A percentile compares a stretch with the other conserved stretches of the same genome.
These are phyloP conservation scores for Calamus simplicifolius DNA, from an alignment of 176 grass and related monocot species.

Conservation along the genomic window DNA sequence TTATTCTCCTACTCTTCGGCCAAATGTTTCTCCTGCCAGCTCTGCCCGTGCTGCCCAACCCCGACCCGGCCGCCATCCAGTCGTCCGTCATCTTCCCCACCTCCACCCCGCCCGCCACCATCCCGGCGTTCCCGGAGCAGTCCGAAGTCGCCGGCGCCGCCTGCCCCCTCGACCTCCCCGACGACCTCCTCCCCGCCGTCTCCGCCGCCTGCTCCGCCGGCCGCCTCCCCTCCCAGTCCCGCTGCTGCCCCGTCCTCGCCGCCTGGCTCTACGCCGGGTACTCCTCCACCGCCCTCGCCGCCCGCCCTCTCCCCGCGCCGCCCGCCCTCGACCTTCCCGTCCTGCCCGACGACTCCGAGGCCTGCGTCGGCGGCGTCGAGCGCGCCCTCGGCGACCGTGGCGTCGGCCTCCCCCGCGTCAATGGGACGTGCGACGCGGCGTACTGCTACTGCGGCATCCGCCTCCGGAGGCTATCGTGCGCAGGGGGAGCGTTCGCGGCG, in stretches of 20 bases:
- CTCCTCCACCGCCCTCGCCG: slow-evolving; percentile 49
- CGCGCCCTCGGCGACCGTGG: slow-evolving; percentile 47
- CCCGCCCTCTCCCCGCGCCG: background rate
- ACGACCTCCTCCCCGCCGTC: slow-evolving; percentile 53
- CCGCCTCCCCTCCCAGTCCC: slow-evolving; percentile 25
- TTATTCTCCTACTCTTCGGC: slow-evolving; percentile 11
- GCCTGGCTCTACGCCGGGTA: slow-evolving; percentile 88
- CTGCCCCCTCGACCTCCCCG: slow-evolving; percentile 57
- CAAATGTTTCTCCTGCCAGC: slow-evolving; percentile 8
- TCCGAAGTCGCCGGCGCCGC: slow-evolving; percentile 44
- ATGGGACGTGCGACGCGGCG: slow-evolving; percentile 67
- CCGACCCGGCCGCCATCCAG: slow-evolving; percentile 8
- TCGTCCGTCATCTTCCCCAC: slow-evolving; percentile 24
- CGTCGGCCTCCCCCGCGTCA: slow-evolving; percentile 36
- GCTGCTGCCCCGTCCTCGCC: slow-evolving; percentile 80
- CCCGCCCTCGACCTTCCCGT: slow-evolving; percentile 45
- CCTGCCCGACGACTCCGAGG: slow-evolving; percentile 57
- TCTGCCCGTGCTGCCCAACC: background rate
- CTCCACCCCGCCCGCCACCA: slow-evolving; percentile 23
- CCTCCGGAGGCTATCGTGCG: slow-evolving; percentile 49
- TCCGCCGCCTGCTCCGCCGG: slow-evolving; percentile 32
- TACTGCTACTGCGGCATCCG: slow-evolving; percentile 79
- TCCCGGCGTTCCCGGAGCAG: slow-evolving; percentile 98
- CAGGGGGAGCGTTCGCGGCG: slow-evolving; percentile 9
- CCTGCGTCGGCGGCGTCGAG: slow-evolving; percentile 49